A percentile compares a stretch with the other conserved stretches of the same genome.
These are phyloP conservation scores for Yarrowia galli DNA, from an alignment of 1,139 yeast genomes.

Conservation along the genomic window DNA sequence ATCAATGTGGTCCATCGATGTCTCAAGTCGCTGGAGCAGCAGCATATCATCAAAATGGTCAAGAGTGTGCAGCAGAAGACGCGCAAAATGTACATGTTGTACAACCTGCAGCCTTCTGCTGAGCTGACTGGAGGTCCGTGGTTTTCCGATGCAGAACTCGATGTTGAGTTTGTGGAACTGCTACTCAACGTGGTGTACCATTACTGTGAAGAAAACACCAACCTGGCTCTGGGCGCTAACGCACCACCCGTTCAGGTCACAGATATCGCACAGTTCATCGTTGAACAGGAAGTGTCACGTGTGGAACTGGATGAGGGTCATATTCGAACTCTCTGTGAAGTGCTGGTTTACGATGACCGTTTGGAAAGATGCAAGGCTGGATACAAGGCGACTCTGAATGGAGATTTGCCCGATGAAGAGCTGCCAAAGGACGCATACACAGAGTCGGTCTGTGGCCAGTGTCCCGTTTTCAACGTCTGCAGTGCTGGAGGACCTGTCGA, in stretches of 20 bases:
- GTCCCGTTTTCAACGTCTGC: constrained; percentile 49
- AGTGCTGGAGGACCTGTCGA: constrained; percentile 50
- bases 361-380: constrained; percentile 63
- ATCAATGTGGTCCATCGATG: constrained; percentile 91
- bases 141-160: constrained; percentile 96
- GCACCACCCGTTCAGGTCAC: constrained; percentile 50
- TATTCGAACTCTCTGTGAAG: constrained; percentile 84
- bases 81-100: constrained; percentile 93
- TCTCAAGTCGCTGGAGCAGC: constrained; percentile 80
- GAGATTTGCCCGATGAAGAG: constrained; percentile 40
- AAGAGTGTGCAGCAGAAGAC: constrained; percentile 96
- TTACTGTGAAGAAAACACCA: constrained; percentile 49
- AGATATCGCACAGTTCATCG: constrained; percentile 76
- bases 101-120: constrained; percentile 88
- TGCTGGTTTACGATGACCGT: constrained; percentile 84
- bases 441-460: constrained; percentile 52
- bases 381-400: constrained; percentile 56
- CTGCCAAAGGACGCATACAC: constrained; percentile 46
- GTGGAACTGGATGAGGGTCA: constrained; percentile 80
- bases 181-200: constrained; percentile 87
- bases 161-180: constrained; percentile 89
- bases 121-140: constrained; percentile 99
- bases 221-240: constrained; percentile 34
- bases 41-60: constrained; percentile 85
- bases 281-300: constrained; percentile 76